Evolutionary conservation across 257 asterid genomes (phyloP), one percentile per base, ranked within the genome.

Genomic region (Solanum pimpinellifolium): DNA sequence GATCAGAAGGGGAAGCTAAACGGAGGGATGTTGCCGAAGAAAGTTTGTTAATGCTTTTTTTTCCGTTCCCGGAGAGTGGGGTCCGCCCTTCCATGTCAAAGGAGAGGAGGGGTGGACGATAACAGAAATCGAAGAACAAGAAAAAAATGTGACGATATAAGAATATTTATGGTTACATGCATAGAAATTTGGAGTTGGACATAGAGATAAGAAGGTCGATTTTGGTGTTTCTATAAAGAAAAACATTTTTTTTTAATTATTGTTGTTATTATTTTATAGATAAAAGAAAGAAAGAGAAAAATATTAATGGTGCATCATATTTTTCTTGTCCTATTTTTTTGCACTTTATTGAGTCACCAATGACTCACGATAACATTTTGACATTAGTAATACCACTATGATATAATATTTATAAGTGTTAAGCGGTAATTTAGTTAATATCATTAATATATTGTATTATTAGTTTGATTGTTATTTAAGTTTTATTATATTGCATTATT

Each of bases 31-130:
- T 70, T 1, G 29, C 49, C 2, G 16, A 4, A 20, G 49, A 73
- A 73, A 73, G 81, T 35, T 20, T 52, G n/a, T 52, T 35, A 35
- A 72, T 35, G 80, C n/a, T 72, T 3, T 72, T 72, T 9, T 35
- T 73, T 4, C 29, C 3, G 16, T 73, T 33, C 14, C 87, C 83
- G 44, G 68, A 83, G 84, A 90, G 85, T 10, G 90, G 91, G 13
- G 37, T 89, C 97, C 94, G 93, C 96, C 91, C 97, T 95, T 91
- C 98, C 98, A 93, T 95, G 81, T 85, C 75, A 84, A 62, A 62
- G 83, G 84, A 60, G 93, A 78, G 95, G 96, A 92, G 96, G 93
- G 96, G 94, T 86, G 83, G 84, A 18, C 29, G 78, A 29, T 62
- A 52, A 56, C 16, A 62, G 84, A 44, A 83, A 25, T 18, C 87